Evolutionary conservation across 2,329 filamentous ascomycete species (phyloP).

Genomic region (Ilyonectria sp.): DNA sequence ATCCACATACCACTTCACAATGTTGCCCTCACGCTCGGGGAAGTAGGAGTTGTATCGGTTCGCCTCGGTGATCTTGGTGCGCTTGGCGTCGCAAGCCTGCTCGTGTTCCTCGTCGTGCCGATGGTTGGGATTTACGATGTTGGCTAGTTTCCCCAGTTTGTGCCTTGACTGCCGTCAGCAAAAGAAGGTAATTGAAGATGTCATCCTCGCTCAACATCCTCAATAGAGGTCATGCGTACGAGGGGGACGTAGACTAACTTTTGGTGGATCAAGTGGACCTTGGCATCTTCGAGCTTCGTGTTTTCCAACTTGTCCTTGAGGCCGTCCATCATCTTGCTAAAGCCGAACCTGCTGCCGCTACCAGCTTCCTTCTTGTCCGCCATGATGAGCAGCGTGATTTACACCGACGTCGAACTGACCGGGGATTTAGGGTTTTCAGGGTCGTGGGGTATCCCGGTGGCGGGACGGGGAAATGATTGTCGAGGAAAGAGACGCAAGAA

Average conservation of each 20-base stretch:
- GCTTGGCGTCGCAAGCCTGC: conserved; percentile 84
- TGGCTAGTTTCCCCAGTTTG: conserved; percentile 74
- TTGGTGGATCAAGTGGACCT: conserved; percentile 70
- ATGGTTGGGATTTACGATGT: conserved; percentile 86
- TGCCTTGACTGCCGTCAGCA: conserved; percentile 52
- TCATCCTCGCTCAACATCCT: not conserved
- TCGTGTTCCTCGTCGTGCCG: conserved; percentile 96
- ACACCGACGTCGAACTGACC: conserved; percentile 14
- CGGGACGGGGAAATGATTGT: conserved; percentile 3
- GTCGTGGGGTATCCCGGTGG: conserved; percentile 15
- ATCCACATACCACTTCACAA: conserved; percentile 97
- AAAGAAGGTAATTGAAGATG: not conserved
- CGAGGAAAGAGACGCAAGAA: not conserved
- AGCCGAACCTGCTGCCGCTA: conserved; percentile 41
- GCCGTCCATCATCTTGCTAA: conserved; percentile 60
- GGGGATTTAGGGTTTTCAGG: conserved; percentile 5
- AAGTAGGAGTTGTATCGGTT: conserved; percentile 94
- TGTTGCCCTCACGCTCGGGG: conserved; percentile 86
- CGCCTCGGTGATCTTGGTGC: conserved; percentile 77
- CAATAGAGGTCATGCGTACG: not conserved
- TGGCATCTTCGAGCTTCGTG: conserved; percentile 70
- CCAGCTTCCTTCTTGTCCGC: conserved; percentile 42
- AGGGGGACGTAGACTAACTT: conserved; percentile 61
- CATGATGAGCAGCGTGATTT: conserved; percentile 43
- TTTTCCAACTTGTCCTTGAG: conserved; percentile 71